Conservation (phyloP, 2,329 filamentous ascomycete species). For the Rosellinia necatrix region DNA sequence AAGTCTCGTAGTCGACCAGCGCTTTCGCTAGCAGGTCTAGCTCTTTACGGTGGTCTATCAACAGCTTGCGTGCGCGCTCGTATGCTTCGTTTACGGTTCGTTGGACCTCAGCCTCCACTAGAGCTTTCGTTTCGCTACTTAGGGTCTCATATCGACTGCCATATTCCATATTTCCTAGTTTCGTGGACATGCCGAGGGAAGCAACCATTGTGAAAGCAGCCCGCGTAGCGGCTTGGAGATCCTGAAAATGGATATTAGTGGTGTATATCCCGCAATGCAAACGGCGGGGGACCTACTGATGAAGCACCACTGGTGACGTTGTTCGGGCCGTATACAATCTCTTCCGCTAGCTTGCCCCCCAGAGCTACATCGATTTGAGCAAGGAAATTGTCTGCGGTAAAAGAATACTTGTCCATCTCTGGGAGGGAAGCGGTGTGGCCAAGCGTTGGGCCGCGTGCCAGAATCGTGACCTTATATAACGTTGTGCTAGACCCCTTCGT, state of each 20-base stretch:
- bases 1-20: conserved; percentile 90
- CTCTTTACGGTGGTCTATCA: conserved; percentile 78
- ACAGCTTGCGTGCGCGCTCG: conserved; percentile 70
- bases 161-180: conserved; percentile 89
- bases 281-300: conserved; percentile 57
- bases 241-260: conserved; percentile 54
- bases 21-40: conserved; percentile 87
- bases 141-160: conserved; percentile 78
- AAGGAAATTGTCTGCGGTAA: conserved; percentile 82
- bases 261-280: conserved; percentile 25
- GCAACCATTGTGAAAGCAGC: conserved; percentile 89
- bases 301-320: conserved; percentile 89
- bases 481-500: conserved; percentile 72
- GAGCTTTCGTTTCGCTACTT: conserved; percentile 82
- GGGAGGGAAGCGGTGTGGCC: conserved; percentile 88
- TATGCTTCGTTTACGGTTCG: conserved; percentile 82
- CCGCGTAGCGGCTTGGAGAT: conserved; percentile 80
- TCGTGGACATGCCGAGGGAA: conserved; percentile 83
- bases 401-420: conserved; percentile 89
- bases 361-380: conserved; percentile 79
- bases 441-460: conserved; percentile 84
- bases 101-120: conserved; percentile 88
- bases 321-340: conserved; percentile 89
- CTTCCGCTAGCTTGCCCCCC: conserved; percentile 87
- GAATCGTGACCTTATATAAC: conserved; percentile 96